These are phyloP conservation scores for Zasmidium cellare DNA, from an alignment of 2,329 filamentous ascomycete species.

Conservation along the genomic window DNA sequence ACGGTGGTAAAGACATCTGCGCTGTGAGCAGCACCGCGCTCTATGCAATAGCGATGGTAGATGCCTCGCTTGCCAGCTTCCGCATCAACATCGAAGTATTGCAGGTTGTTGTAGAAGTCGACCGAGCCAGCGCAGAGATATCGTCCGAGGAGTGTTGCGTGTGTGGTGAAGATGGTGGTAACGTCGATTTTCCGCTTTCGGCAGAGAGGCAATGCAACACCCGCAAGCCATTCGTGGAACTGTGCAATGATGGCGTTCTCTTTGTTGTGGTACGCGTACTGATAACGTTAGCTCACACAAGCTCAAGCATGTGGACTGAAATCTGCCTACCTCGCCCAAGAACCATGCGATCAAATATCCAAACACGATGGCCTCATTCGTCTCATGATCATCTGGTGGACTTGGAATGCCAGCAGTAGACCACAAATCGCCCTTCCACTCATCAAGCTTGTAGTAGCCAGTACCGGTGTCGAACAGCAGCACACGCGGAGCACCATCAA, in stretches of 20 bases:
- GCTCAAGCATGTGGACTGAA: not conserved
- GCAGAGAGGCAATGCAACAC: conserved; percentile 85
- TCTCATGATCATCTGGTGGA: conserved; percentile 87
- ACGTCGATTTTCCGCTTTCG: conserved; percentile 95
- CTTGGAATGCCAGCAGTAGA: conserved; percentile 90
- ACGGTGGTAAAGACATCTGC: conserved; percentile 98
- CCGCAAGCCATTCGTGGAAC: conserved; percentile 98
- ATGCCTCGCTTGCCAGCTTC: conserved; percentile 98
- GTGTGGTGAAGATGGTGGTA: conserved; percentile 97
- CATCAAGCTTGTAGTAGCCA: conserved; percentile 84
- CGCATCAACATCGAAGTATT: conserved; percentile 92
- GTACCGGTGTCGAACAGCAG: conserved; percentile 93
- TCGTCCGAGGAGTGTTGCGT: conserved; percentile 89
- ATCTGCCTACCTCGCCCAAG: conserved; percentile 76
- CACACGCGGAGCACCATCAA: conserved; percentile 91
- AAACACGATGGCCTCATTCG: conserved; percentile 96
- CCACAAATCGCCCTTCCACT: conserved; percentile 98
- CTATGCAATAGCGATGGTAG: conserved; percentile 98
- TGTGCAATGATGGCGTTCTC: conserved; percentile 91
- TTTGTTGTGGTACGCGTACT: conserved; percentile 95
- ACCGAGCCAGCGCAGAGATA: conserved; percentile 97
- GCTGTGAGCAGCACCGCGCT: conserved; percentile 86
- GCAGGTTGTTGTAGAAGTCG: conserved; percentile 98
- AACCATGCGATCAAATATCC: conserved; percentile 98
- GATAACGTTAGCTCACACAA: conserved; percentile 19